These are phyloP conservation scores for Globisporangium irregulare DNA, from an alignment of 352 stramenopile species.

Conservation along the genomic window DNA sequence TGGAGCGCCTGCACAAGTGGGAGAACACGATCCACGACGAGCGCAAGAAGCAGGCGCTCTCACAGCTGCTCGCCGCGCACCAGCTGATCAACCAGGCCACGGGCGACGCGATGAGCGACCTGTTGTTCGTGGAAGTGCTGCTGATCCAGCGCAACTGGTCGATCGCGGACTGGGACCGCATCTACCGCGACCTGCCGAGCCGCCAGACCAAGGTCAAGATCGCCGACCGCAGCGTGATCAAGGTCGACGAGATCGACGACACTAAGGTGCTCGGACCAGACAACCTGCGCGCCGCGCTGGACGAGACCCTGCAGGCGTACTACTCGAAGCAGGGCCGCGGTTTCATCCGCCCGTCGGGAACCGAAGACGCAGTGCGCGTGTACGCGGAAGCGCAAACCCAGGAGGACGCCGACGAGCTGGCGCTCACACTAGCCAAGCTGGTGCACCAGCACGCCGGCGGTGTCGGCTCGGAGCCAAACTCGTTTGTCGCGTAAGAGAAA, in stretches of 20 bases:
- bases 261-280: constrained; percentile 59
- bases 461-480: constrained; percentile 53
- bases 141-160: constrained; percentile 89
- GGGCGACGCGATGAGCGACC: constrained; percentile 96
- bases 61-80: constrained; percentile 83
- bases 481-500: constrained; percentile 60
- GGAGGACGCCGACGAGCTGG: constrained; percentile 88
- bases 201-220: constrained; percentile 88
- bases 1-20: constrained; percentile 81
- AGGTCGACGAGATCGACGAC: constrained; percentile 66
- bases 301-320: constrained; percentile 46
- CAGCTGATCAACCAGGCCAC: constrained; percentile 97
- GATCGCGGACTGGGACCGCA: constrained; percentile 89
- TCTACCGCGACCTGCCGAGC: constrained; percentile 95
- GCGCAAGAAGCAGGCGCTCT: constrained; percentile 78
- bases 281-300: constrained; percentile 53
- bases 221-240: constrained; percentile 58
- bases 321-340: constrained; percentile 60
- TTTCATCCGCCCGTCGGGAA: constrained; percentile 97
- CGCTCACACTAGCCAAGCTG: constrained; percentile 79
- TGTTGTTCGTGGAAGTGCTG: constrained; percentile 95
- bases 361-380: constrained; percentile 97
- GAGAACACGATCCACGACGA: constrained; percentile 72
- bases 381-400: constrained; percentile 96
- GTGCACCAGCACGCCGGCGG: constrained; percentile 76